Base-by-base conservation (phyloP, 164 flowering plant genomes). In the Tinospora cordifolia region DNA sequence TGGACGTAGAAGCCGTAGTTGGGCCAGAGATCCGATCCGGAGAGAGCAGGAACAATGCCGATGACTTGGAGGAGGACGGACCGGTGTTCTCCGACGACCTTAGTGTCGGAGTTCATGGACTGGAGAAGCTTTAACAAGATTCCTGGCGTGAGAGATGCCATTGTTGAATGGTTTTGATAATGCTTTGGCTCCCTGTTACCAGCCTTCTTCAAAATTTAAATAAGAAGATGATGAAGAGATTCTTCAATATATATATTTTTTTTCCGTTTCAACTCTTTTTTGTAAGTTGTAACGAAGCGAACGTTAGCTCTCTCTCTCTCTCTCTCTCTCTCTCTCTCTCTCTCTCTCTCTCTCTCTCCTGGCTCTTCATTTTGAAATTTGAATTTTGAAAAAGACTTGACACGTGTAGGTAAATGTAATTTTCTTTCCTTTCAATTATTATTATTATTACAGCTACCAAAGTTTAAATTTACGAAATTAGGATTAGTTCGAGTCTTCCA, bases 81-180 rank as follows among this genome's bases (percentile, higher is more conserved):
- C 41, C 98, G 87, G 84, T 89, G 95, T 76, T 90, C 97, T 58
- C 95, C 92, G 68, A 87, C 81, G 66, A 85, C 91, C 14, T 81
- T 83, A 25, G 90, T 75, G 74, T 79, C 68, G 63, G 97, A 78
- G 78, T 88, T 87, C 87, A 94, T 86, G 46, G 92, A 75, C 69
- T 94, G 94, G 49, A 94, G 88, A 69, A 94, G 97, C 75, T 87
- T 89, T 5, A 92, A 81, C 15, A 94, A 90, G 81, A 89, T 88
- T 8, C 98, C 98, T 41, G 86, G 97, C 6, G 89, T 86, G 15
- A 88, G 86, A 34, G 91, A 75, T 22, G 97, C 98, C 98, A 94
- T 90, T 70, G 71, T 64, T 27, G 17, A 49, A 12, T 41, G 46
- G 8, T 41, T 8, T 41, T 41, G 11, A 41, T 8, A 41, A n/a